Evolutionary conservation across 106 monocot genomes (phyloP).

Genomic region (Dioscorea dumetorum): DNA sequence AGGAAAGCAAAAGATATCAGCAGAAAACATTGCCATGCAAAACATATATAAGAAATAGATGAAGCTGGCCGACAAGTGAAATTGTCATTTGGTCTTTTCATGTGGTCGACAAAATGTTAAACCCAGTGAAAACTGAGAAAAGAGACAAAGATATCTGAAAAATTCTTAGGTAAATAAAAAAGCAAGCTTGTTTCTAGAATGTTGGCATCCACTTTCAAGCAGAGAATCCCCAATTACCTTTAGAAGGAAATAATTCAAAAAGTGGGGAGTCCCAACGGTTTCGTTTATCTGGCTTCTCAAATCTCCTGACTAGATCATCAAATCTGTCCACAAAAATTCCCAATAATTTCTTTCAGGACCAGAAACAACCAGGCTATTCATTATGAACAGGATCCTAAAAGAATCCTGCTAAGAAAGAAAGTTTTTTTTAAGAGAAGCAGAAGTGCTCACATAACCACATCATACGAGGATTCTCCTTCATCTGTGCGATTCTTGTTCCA

Average conservation of each 20-base stretch:
- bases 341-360: not conserved
- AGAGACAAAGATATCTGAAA: too few relatives aligned
- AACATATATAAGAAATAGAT: too few relatives aligned
- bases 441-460: conserved; percentile 60
- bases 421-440: not conserved
- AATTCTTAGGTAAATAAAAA: too few relatives aligned
- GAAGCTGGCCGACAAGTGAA: too few relatives aligned
- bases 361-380: not conserved
- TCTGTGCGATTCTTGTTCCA: conserved; percentile 73
- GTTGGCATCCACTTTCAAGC: too few relatives aligned
- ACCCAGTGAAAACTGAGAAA: too few relatives aligned
- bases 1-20: not conserved
- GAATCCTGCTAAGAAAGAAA: not conserved
- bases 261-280: conserved; percentile 98
- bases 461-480: conserved; percentile 60
- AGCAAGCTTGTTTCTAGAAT: too few relatives aligned
- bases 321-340: conserved; percentile 41
- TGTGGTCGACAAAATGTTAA: too few relatives aligned
- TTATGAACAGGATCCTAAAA: not conserved
- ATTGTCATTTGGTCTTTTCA: too few relatives aligned
- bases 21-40: too few relatives aligned
- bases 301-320: conserved; percentile 78
- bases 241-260: conserved; percentile 81
- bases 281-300: conserved; percentile 85
- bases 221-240: conserved; percentile 49